These are phyloP conservation scores for Auriculariales sp. DNA, from an alignment of 768 basidiomycete species.

Conservation along the genomic window DNA sequence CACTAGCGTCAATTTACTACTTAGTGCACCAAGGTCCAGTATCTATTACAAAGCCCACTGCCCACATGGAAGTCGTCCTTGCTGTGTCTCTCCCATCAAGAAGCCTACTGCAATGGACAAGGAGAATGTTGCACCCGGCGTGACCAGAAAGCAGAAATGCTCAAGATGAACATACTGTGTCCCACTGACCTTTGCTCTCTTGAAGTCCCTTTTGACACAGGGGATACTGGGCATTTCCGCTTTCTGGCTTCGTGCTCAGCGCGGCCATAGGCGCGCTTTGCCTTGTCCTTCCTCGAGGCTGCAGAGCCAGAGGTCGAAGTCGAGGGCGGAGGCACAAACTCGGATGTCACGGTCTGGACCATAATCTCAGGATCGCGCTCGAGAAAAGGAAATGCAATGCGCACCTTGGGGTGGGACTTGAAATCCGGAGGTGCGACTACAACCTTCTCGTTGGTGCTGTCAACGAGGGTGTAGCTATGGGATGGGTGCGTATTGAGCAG, in stretches of 20 bases:
- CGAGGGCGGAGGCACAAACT: conserved; percentile 14
- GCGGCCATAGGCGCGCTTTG: conserved; percentile 24
- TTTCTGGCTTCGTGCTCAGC: conserved; percentile 37
- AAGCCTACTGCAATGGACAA: no score
- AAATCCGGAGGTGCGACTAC: conserved; percentile 38
- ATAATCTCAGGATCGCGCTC: conserved; percentile 5
- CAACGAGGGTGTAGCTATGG: conserved; percentile 19
- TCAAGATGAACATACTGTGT: no score
- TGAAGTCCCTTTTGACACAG: no score
- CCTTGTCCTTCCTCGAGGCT: conserved; percentile 13
- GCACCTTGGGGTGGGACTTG: conserved; percentile 30
- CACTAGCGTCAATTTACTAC: no score
- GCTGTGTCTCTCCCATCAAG: no score
- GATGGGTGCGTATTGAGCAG: conserved; percentile 37
- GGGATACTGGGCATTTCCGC: no score
- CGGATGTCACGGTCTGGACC: conserved; percentile 6
- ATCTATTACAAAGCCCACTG: no score
- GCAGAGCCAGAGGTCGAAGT: conserved; percentile 9
- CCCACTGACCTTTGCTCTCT: no score
- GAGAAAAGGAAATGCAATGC: conserved; percentile 4
- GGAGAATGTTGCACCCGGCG: no score
- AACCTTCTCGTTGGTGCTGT: conserved; percentile 35
- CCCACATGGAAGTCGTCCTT: no score
- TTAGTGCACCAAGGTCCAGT: no score
- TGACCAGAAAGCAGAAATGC: no score